Base-by-base conservation (phyloP, 1,284 basidiomycete genomes). In the Pyrrhoderma lamaoense region DNA sequence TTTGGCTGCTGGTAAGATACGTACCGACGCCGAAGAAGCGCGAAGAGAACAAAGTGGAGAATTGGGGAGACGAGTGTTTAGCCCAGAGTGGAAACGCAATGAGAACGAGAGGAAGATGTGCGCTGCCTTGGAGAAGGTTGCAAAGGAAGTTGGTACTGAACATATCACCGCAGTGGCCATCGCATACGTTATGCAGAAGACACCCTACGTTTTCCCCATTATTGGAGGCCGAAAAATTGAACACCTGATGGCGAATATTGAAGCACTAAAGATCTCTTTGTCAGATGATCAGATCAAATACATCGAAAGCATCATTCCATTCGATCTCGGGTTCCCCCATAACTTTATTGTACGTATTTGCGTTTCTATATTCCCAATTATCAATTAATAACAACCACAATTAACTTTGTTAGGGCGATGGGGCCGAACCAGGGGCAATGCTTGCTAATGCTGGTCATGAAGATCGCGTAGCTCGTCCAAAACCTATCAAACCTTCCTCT, bases 1-100 rank as follows among this genome's bases (percentile, higher is more conserved):
- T 0, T 63, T 82, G 11, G 76, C 68, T 0, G 66, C 58, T 0
- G 75, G 76, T 0, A 70, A 71, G 11, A 65, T 82, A 49, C 68
- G 73, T 31, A 71, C 71, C 0, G 74, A 77, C 51, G 73, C 62
- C 5, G 73, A 76, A 54, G 73, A 75, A 52, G 68, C 74, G 50
- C 58, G 60, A 2, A 67, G 74, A 0, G 58, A 59, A 3, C 54
- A 68, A 53, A 67, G 69, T 0, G 71, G 71, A 9, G 76, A 79
- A 54, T 67, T 73, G 46, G 68, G 67, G 0, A 65, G 73, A 13
- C 64, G 49, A 14, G 40, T 64, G 21, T 58, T 58, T 34, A 51
- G 58, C 8, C 50, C 56, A 0, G 52, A 63, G n/a, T 75, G 72
- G 73, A 62, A 71, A 56, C 67, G 74, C 34, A 71, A 58, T 3